Conservation (phyloP, 495 filamentous ascomycete genomes). For the Aspergillus wentii region DNA sequence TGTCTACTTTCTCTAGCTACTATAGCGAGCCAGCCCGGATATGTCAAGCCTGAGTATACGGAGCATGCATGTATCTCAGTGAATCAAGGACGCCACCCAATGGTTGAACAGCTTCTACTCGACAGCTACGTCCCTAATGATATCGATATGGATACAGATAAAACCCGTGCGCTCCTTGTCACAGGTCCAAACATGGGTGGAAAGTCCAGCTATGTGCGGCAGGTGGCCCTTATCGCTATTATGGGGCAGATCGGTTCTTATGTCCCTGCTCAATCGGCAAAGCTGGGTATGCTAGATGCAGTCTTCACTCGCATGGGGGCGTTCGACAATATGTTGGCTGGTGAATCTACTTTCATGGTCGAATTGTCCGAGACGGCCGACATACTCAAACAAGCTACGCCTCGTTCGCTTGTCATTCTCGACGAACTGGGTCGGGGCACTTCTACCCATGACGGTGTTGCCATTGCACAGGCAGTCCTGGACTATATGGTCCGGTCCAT, state of each 20-base stretch:
- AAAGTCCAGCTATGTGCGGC: slow-evolving; percentile 91
- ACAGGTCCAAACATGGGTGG: slow-evolving; percentile 99
- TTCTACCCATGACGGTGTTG: slow-evolving; percentile 90
- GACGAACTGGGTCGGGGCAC: slow-evolving; percentile 94
- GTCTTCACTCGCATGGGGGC: slow-evolving; percentile 98
- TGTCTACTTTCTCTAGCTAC: slow-evolving; percentile 82
- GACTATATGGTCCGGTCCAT: slow-evolving; percentile 74
- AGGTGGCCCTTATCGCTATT: slow-evolving; percentile 84
- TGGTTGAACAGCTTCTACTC: slow-evolving; percentile 88
- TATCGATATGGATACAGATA: slow-evolving; percentile 58
- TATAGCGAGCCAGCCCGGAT: slow-evolving; percentile 81
- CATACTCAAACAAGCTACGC: slow-evolving; percentile 83
- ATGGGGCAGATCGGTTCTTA: slow-evolving; percentile 95
- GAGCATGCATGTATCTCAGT: slow-evolving; percentile 67
- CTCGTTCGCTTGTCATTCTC: slow-evolving; percentile 79
- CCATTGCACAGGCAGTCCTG: slow-evolving; percentile 90
- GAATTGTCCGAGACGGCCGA: slow-evolving; percentile 88
- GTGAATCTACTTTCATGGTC: slow-evolving; percentile 97
- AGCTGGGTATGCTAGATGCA: slow-evolving; percentile 78
- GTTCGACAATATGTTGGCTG: slow-evolving; percentile 91
- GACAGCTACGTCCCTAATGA: slow-evolving; percentile 91
- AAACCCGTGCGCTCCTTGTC: slow-evolving; percentile 74
- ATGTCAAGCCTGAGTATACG: slow-evolving; percentile 79
- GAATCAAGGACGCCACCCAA: slow-evolving; percentile 80
- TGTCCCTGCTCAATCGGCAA: slow-evolving; percentile 73